Base-by-base conservation (phyloP, 805 yeast genomes). In the Metschnikowia reukaufii region DNA sequence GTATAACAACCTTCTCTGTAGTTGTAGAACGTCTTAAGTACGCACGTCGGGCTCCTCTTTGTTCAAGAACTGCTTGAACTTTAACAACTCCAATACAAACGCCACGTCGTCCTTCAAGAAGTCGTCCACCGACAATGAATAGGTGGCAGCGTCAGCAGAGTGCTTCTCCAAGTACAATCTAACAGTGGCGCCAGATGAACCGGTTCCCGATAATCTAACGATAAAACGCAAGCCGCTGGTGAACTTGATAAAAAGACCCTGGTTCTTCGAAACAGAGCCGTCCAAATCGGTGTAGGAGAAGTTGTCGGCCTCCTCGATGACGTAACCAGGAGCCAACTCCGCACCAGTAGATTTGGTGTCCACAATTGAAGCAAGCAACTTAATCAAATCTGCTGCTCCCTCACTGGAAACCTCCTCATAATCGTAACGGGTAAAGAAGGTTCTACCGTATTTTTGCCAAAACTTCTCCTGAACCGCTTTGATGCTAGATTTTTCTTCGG, bases 101-200 rank as follows among this genome's bases (percentile, higher is more conserved):
- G 71, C 57, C 52, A 92, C 80, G 58, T 85, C 88, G 4, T 74
- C 66, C 44, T 72, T 73, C 61, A 92, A 77, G 68, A 73, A 92
- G 39, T 82, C 83, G 56, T 86, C 86, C 10, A 90, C 92, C 39
- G 73, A 66, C 54, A 66, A 53, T 6, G 59, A 60, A 60, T 77
- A 79, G 34, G 75, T 76, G 16, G 78, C 52, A 42, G 67, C 59
- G 61, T 88, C 94, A 39, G 66, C 57, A 20, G 87, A 81, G 71
- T 86, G 89, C 67, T 84, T 85, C 69, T 92, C 98, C 62, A 92
- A 72, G 70, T 92, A 92, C 57, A 92, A 76, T 67, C 99, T 82
- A 50, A 94, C 90, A 5, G 99, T 92, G 17, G 99, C 98, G 40
- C 99, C 99, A 1, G 96, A 84, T 1, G 97, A 90, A 13, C 99